Conservation (phyloP, 768 basidiomycete genomes). For the Paxillus ammoniavirescens region DNA sequence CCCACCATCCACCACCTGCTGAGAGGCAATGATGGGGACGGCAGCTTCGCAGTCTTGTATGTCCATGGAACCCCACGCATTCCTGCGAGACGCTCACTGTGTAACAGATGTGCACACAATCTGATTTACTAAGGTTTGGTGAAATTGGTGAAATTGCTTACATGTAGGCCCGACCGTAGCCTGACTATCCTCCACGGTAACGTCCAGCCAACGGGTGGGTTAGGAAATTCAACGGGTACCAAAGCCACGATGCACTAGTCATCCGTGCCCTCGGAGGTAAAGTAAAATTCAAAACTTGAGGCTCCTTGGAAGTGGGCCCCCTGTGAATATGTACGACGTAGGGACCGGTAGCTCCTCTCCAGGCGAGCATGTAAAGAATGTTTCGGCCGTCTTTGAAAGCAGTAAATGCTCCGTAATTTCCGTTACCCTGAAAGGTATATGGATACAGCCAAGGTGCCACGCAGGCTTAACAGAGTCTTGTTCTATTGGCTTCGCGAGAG, state of each 20-base stretch:
- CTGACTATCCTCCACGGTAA: conserved; percentile 72
- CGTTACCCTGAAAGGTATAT: conserved; percentile 21
- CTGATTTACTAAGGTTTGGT: not conserved
- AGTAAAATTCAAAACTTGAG: conserved; percentile 56
- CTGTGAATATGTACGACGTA: conserved; percentile 65
- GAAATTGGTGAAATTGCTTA: conserved; percentile 14
- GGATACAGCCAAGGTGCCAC: too few relatives aligned
- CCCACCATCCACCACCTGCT: not conserved
- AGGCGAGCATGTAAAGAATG: conserved; percentile 31
- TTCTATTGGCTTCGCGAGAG: conserved; percentile 17
- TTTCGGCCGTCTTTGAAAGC: conserved; percentile 30
- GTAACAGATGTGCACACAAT: not conserved
- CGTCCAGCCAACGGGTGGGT: conserved; percentile 50
- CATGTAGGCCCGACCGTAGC: conserved; percentile 68
- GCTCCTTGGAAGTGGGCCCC: conserved; percentile 55
- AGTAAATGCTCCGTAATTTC: conserved; percentile 26
- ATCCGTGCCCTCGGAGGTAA: conserved; percentile 63
- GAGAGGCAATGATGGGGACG: conserved; percentile 26
- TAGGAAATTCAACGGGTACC: conserved; percentile 1
- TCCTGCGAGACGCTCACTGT: conserved; percentile 47
- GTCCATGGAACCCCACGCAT: conserved; percentile 71
- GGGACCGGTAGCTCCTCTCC: conserved; percentile 56
- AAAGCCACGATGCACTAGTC: conserved; percentile 38
- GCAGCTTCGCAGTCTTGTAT: conserved; percentile 55
- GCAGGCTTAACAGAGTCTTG: conserved; percentile 26